Percentiles rank a stretch among this genome's conserved stretches.
These are phyloP conservation scores for Amanita polypyramis DNA, from an alignment of 768 basidiomycete genomes.

Conservation along the genomic window DNA sequence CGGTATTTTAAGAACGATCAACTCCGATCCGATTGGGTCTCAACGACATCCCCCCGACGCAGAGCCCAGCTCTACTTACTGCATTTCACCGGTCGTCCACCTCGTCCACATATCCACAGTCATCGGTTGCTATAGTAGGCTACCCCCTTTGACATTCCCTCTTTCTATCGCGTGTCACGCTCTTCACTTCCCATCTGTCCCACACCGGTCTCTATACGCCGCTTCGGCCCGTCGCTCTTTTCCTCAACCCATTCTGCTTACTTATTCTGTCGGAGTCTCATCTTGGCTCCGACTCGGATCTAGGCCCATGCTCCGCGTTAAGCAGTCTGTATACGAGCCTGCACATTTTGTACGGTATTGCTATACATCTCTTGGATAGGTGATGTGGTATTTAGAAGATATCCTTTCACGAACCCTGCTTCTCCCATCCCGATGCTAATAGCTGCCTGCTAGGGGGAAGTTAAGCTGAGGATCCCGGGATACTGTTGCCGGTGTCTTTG, in stretches of 20 bases:
- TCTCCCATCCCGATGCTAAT: too few species aligned
- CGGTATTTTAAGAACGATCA: conserved; percentile 9
- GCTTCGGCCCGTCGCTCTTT: conserved; percentile 5
- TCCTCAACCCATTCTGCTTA: neutral
- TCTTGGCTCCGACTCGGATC: conserved; percentile 4
- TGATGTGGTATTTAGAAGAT: too few species aligned
- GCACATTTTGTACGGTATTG: neutral
- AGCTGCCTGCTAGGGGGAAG: too few species aligned
- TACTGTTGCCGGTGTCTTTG: conserved; percentile 14
- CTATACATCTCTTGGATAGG: too few species aligned
- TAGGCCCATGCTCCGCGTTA: neutral
- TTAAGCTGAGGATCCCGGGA: conserved; percentile 3
- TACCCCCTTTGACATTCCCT: neutral
- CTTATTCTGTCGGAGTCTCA: neutral
- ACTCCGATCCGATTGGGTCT: conserved; percentile 8
- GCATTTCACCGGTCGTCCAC: neutral
- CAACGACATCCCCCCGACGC: neutral
- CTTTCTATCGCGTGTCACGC: neutral
- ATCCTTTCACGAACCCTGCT: too few species aligned
- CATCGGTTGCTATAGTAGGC: neutral
- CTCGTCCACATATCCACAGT: too few species aligned
- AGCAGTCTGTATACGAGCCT: neutral
- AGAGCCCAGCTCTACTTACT: neutral
- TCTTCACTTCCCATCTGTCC: neutral
- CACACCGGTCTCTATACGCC: conserved; percentile 3